Evolutionary conservation across 2,329 filamentous ascomycete genomes (phyloP), one percentile per base, ranked within the genome.

Genomic region (Colletotrichum sidae): DNA sequence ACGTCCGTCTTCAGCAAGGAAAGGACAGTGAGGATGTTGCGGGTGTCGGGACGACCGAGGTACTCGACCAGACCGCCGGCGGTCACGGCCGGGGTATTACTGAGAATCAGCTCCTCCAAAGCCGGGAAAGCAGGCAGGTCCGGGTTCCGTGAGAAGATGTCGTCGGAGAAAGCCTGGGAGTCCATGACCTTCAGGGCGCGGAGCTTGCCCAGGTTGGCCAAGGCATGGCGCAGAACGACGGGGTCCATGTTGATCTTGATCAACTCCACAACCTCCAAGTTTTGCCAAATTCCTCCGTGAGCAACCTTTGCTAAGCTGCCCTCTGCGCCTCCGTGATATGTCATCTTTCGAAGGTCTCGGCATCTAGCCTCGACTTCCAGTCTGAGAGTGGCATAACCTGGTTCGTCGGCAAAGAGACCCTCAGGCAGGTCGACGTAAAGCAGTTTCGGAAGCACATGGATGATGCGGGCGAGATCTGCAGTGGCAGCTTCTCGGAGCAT

Each of bases 401-500:
- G 81, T 67, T 97, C 94, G 72, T 96, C 94, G 56, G 86, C 88
- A 79, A 90, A 97, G 76, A 97, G 88, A 54, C 93, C 94, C 69
- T 96, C 92, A 5, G 95, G 95, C 8, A 98, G 85, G 77, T 98
- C 95, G 70, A 97, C 90, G 76, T 96, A 97, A 75, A 88, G 90
- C 49, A 98, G 82, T 73, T 95, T 94, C 37, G 93, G 92, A 47
- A 95, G 84, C 33, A 94, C 92, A 42, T 93, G 93, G 52, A 97
- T 91, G 34, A 92, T 93, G 55, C 94, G 89, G 9, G 95, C 94
- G 53, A 97, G 86, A 68, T 95, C 92, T 58, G 92, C 86, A 75
- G 96, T 93, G 75, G 87, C 92, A 1, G 92, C 92, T 80, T 97
- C 93, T 63, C 95, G 89, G 58, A 95, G 90, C 95, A 97, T 97